Conservation (phyloP, 2,329 filamentous ascomycete species). For the Cercospora beticola region DNA sequence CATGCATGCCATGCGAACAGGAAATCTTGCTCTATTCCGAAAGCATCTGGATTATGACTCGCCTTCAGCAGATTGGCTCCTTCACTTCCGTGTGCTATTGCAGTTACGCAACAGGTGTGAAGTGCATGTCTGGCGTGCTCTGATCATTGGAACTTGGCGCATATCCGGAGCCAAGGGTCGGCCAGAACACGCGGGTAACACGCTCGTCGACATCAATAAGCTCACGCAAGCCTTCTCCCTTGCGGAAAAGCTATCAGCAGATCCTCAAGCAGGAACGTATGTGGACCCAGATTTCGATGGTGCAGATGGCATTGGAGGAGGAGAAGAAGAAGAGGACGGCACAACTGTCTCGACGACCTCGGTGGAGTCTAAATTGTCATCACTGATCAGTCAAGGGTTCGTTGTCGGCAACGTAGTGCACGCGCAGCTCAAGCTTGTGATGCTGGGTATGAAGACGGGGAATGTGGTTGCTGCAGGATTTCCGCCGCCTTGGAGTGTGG, state of each 20-base stretch:
- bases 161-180: constrained; percentile 69
- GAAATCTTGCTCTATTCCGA: constrained; percentile 74
- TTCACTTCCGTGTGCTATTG: constrained; percentile 71
- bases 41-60: constrained; percentile 58
- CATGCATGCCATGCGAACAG: constrained; percentile 68
- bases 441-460: constrained; percentile 63
- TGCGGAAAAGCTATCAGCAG: constrained; percentile 57
- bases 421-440: constrained; percentile 72
- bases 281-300: constrained; percentile 50
- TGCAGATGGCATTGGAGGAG: constrained; percentile 34
- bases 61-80: constrained; percentile 68
- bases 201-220: constrained; percentile 71
- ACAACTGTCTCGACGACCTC: constrained; percentile 52
- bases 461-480: constrained; percentile 68
- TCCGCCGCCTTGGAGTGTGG: constrained; percentile 69
- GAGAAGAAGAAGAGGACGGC: neutral
- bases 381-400: constrained; percentile 75
- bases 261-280: constrained; percentile 39
- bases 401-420: constrained; percentile 84
- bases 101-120: constrained; percentile 75
- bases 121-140: constrained; percentile 77
- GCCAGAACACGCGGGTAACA: constrained; percentile 47
- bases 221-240: constrained; percentile 64
- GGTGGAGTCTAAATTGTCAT: constrained; percentile 70
- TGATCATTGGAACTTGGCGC: constrained; percentile 75